phyloP scores from a whole-genome alignment of 495 filamentous ascomycete species.

The Penicillium coffeae region DNA sequence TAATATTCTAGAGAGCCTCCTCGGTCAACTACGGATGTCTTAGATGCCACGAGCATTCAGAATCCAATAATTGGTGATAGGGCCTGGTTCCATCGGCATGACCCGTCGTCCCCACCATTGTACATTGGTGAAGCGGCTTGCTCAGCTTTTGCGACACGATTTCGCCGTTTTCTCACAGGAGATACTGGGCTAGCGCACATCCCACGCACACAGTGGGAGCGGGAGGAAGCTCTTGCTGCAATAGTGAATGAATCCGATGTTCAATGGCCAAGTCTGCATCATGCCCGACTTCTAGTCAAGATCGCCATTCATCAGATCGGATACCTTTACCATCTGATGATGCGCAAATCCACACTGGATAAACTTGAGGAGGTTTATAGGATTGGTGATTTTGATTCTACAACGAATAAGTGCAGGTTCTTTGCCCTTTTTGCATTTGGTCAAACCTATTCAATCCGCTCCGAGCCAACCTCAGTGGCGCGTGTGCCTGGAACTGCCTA shows the following conservation, averaged over 20 bases:
- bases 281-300: constrained; percentile 38
- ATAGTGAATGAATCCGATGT: constrained; percentile 30
- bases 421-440: constrained; percentile 45
- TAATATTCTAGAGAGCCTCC: constrained; percentile 13
- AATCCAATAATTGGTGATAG: constrained; percentile 41
- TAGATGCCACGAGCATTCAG: constrained; percentile 34
- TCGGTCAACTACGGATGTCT: constrained; percentile 16
- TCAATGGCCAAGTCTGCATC: constrained; percentile 39
- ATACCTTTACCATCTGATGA: constrained; percentile 38
- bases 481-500: constrained; percentile 42
- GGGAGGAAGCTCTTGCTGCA: constrained; percentile 31
- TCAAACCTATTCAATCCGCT: constrained; percentile 39
- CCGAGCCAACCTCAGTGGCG: constrained; percentile 30
- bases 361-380: constrained; percentile 43
- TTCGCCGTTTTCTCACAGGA: constrained; percentile 40
- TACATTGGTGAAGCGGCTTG: constrained; percentile 45
- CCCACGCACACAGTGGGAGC: constrained; percentile 39
- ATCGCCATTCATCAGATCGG: constrained; percentile 42
- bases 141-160: constrained; percentile 45
- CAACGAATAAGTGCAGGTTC: constrained; percentile 39
- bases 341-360: constrained; percentile 40
- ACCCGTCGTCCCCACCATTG: constrained; percentile 41
- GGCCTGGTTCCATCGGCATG: constrained; percentile 44
- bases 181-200: constrained; percentile 38
- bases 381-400: constrained; percentile 31